Percentiles rank a stretch among this genome's conserved stretches.
Evolutionary conservation across 768 basidiomycete genomes (phyloP).

Genomic region (Agaricus sinodeliciosus): DNA sequence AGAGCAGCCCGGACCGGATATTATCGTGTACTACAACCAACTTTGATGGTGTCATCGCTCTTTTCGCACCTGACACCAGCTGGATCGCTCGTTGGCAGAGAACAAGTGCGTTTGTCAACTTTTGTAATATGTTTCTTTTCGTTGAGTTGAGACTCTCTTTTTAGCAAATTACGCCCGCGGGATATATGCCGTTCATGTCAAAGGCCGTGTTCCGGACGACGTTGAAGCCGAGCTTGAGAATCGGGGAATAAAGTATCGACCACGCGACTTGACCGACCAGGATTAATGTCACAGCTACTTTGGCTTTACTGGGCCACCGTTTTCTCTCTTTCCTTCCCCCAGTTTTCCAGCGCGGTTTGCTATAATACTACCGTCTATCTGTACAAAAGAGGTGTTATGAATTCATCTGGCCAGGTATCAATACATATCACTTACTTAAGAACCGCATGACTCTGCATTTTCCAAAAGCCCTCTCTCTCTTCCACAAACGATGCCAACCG

Average conservation of each 20-base stretch:
- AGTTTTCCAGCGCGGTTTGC: not conserved
- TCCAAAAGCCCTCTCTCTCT: not conserved
- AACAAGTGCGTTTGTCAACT: conserved; percentile 53
- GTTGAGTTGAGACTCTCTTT: not conserved
- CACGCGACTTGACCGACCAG: conserved; percentile 72
- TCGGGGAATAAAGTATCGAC: conserved; percentile 78
- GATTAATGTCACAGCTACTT: conserved; percentile 31
- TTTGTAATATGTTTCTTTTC: conserved; percentile 4
- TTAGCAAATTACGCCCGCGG: conserved; percentile 82
- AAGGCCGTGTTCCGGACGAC: conserved; percentile 79
- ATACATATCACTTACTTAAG: not conserved
- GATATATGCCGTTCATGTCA: conserved; percentile 89
- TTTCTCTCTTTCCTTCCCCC: no score
- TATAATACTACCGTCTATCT: not conserved
- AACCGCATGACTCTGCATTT: not conserved
- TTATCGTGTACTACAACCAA: conserved; percentile 83
- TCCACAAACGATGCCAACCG: not conserved
- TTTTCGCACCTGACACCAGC: conserved; percentile 78
- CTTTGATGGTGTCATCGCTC: conserved; percentile 88
- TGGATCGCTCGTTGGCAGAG: conserved; percentile 98
- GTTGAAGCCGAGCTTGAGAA: conserved; percentile 75
- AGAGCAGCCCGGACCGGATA: conserved; percentile 79
- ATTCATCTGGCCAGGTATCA: no score
- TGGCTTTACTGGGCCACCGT: no score
- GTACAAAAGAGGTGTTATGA: no score